Evolutionary conservation across 2,329 filamentous ascomycete genomes (phyloP).

Genomic region (Lojkania enalia): DNA sequence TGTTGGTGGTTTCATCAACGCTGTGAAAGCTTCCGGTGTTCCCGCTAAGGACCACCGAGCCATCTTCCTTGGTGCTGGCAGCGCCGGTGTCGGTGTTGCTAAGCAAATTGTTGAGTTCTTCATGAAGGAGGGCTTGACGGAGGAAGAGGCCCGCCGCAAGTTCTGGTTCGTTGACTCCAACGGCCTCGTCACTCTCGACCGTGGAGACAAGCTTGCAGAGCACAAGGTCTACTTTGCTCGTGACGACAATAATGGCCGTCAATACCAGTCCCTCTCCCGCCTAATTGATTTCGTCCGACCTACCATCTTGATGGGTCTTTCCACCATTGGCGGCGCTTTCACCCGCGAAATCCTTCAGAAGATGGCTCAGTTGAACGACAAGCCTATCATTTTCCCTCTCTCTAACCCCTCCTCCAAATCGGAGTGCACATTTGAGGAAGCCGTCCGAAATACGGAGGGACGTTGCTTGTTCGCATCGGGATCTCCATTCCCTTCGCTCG

Average conservation of each 20-base stretch:
- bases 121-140: constrained; percentile 84
- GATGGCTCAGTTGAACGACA: constrained; percentile 65
- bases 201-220: constrained; percentile 89
- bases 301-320: constrained; percentile 90
- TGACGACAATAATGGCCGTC: constrained; percentile 65
- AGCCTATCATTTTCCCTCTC: constrained; percentile 81
- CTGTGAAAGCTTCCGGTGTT: constrained; percentile 81
- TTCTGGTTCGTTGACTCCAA: constrained; percentile 98
- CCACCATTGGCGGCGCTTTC: constrained; percentile 92
- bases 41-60: constrained; percentile 88
- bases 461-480: constrained; percentile 92
- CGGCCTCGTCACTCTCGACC: constrained; percentile 89
- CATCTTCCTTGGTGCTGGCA: constrained; percentile 94
- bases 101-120: constrained; percentile 98
- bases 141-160: constrained; percentile 83
- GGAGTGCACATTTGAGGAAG: constrained; percentile 96
- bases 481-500: constrained; percentile 79
- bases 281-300: constrained; percentile 95
- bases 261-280: constrained; percentile 78
- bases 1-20: constrained; percentile 75
- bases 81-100: constrained; percentile 93
- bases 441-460: constrained; percentile 86
- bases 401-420: constrained; percentile 96
- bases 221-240: constrained; percentile 75
- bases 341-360: constrained; percentile 78